Evolutionary conservation across 2,329 filamentous ascomycete genomes (phyloP).

Genomic region (Hypocrella siamensis): DNA sequence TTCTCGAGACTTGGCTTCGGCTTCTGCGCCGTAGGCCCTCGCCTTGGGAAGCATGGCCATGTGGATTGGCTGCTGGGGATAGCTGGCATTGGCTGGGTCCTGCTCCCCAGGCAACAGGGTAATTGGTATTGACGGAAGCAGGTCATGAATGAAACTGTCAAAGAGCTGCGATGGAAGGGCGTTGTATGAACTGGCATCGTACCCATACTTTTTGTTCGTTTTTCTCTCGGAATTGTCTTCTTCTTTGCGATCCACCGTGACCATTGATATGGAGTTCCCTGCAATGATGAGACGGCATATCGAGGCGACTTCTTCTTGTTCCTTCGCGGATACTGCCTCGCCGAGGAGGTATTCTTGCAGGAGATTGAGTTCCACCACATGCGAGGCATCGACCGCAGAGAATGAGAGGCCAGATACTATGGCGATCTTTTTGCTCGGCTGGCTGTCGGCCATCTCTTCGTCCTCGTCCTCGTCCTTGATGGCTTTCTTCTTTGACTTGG

Average conservation of each 20-base stretch:
- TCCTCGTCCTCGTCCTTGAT: conserved; percentile 17
- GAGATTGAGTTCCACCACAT: conserved; percentile 61
- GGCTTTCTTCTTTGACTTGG: conserved; percentile 16
- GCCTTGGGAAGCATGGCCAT: conserved; percentile 75
- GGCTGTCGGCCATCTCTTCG: conserved; percentile 39
- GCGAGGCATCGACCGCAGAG: conserved; percentile 54
- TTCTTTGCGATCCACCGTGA: conserved; percentile 16
- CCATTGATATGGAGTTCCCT: conserved; percentile 75
- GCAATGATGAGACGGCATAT: conserved; percentile 84
- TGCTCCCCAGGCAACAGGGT: conserved; percentile 72
- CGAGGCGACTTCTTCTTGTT: conserved; percentile 42
- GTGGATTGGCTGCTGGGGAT: conserved; percentile 89
- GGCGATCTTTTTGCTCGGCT: conserved; percentile 47
- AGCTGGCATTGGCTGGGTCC: conserved; percentile 78
- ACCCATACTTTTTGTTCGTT: conserved; percentile 71
- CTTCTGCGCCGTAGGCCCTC: conserved; percentile 46
- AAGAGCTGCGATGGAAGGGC: conserved; percentile 68
- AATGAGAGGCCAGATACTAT: conserved; percentile 82
- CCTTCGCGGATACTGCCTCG: conserved; percentile 48
- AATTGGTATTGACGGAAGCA: conserved; percentile 75
- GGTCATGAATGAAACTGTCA: conserved; percentile 64
- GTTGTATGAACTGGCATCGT: conserved; percentile 82
- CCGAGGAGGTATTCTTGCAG: conserved; percentile 80
- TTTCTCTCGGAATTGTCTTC: conserved; percentile 24
- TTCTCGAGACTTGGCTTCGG: conserved; percentile 18